Evolutionary conservation across 106 monocot genomes (phyloP).

Genomic region (Gastrodia elata): DNA sequence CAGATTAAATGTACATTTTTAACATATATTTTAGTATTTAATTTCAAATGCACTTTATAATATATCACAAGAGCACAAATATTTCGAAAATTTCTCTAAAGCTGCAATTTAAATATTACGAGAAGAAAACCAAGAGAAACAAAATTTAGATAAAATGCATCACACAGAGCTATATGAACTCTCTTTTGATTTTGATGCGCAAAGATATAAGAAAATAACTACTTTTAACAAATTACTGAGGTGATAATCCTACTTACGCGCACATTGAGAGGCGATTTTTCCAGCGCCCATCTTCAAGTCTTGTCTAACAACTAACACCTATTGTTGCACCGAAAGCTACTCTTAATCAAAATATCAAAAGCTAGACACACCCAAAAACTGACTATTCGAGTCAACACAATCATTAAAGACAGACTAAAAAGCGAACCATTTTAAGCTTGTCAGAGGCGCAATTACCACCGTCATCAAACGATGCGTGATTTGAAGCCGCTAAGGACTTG

Average conservation of each 20-base stretch:
- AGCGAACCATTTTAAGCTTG: slow-evolving; percentile 82
- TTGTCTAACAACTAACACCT: slow-evolving; percentile 91
- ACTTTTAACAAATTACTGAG: not conserved
- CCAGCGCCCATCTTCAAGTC: slow-evolving; percentile 92
- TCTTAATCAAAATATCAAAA: not conserved
- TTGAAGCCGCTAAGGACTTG: slow-evolving; percentile 12
- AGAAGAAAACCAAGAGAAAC: no score
- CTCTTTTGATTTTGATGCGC: no score
- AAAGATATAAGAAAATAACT: no score
- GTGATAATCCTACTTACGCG: slow-evolving; percentile 67
- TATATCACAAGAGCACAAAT: no score
- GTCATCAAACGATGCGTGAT: not conserved
- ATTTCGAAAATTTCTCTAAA: no score
- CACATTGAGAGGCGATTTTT: slow-evolving; percentile 97
- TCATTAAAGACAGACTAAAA: not conserved
- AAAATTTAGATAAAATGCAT: no score
- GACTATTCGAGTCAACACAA: not conserved
- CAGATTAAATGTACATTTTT: no score
- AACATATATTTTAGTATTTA: no score
- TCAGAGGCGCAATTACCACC: slow-evolving; percentile 18
- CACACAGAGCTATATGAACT: no score
- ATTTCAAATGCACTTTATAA: no score
- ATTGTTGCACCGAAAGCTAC: slow-evolving; percentile 8
- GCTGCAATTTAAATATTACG: no score
- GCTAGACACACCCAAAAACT: not conserved